Percentiles rank a stretch among this genome's conserved stretches.
Evolutionary conservation across 306 rosid genomes (phyloP).

Genomic region (Hylodesmum podocarpum): DNA sequence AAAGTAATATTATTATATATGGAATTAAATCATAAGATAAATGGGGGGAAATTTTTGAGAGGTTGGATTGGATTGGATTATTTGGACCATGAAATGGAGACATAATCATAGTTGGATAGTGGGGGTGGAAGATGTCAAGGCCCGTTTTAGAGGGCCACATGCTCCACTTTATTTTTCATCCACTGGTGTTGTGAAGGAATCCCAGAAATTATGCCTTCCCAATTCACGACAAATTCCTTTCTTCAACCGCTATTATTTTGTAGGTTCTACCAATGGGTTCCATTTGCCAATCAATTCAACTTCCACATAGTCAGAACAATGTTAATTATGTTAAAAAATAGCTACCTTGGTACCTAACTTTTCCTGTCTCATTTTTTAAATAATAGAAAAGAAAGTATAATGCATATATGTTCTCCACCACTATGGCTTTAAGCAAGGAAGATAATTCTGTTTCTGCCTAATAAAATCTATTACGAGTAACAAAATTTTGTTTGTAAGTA

Average conservation of each 20-base stretch:
- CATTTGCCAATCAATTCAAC: constrained; percentile 17
- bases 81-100: constrained; percentile 31
- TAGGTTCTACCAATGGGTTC: background rate
- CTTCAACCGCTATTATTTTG: background rate
- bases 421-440: background rate
- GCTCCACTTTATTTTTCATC: constrained; percentile 38
- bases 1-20: no score
- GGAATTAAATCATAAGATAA: background rate
- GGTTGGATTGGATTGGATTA: constrained; percentile 25
- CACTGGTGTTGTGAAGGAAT: constrained; percentile 36
- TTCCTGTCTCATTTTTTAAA: background rate
- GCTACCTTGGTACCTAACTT: background rate
- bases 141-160: constrained; percentile 32
- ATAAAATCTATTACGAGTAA: no score
- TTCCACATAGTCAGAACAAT: background rate
- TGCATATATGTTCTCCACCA: constrained; percentile 11
- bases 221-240: constrained; percentile 29
- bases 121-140: constrained; percentile 32
- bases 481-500: no score
- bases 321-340: background rate
- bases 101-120: constrained; percentile 38
- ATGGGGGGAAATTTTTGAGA: background rate
- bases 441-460: no score
- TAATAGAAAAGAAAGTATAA: background rate
- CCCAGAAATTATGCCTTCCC: constrained; percentile 37